phyloP scores from a whole-genome alignment of 257 asterid genomes.

The Jacaranda mimosifolia region DNA sequence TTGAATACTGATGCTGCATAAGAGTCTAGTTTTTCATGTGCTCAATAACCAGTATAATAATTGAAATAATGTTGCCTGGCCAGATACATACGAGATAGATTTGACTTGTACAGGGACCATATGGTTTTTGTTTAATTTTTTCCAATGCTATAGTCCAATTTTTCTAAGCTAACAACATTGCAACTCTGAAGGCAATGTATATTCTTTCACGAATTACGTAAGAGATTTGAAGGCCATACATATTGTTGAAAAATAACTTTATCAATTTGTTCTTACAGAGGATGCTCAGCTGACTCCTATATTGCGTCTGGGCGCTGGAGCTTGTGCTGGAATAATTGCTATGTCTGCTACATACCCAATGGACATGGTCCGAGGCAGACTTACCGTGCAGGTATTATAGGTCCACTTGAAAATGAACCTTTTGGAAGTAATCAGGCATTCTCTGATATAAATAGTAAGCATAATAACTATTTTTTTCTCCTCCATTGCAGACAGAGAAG shows the following conservation, averaged over 20 bases:
- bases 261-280: conserved; percentile 56
- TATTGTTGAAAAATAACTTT: conserved; percentile 9
- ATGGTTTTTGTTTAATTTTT: conserved; percentile 4
- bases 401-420: conserved; percentile 1
- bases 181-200: neutral
- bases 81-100: neutral
- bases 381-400: conserved; percentile 83
- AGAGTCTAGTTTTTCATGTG: conserved; percentile 13
- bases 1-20: neutral
- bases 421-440: conserved; percentile 3
- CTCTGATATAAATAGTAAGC: conserved; percentile 1
- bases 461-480: conserved; percentile 22
- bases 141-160: neutral
- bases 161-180: neutral
- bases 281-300: conserved; percentile 92
- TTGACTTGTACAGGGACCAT: neutral
- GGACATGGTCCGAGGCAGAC: conserved; percentile 98
- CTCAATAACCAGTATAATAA: neutral
- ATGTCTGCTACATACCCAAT: conserved; percentile 98
- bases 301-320: conserved; percentile 95
- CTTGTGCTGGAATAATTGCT: conserved; percentile 98
- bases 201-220: conserved; percentile 8
- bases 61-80: conserved; percentile 2
- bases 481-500: conserved; percentile 72
- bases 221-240: conserved; percentile 14